Evolutionary conservation across 441 rosid genomes (phyloP).

Genomic region (Arabidopsis lyrata): DNA sequence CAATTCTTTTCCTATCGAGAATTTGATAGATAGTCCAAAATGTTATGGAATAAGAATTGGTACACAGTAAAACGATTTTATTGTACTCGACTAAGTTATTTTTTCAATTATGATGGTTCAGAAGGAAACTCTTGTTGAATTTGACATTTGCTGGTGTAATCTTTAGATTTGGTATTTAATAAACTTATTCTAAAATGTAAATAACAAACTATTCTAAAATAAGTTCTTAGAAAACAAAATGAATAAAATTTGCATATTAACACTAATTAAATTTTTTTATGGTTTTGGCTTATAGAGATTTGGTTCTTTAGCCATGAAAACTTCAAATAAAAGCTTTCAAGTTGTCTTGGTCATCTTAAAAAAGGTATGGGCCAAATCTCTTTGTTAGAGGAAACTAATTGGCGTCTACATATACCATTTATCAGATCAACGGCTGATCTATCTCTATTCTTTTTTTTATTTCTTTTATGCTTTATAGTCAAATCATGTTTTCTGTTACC

Average conservation of each 20-base stretch:
- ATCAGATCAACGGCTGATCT: background rate
- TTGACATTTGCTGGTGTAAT: background rate
- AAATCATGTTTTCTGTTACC: no score
- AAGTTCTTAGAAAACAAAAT: no score
- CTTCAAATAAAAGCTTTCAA: background rate
- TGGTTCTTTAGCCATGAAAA: background rate
- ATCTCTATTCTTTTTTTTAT: background rate
- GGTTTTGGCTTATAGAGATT: background rate
- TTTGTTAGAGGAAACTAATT: constrained; percentile 2
- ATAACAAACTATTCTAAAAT: background rate
- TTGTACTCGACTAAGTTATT: no score
- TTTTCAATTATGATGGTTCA: background rate
- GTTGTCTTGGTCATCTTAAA: background rate
- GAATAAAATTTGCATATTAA: no score
- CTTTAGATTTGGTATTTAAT: no score
- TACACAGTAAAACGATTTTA: no score
- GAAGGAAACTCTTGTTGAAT: background rate
- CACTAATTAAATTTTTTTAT: no score
- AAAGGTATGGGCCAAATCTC: background rate
- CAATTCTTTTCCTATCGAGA: no score
- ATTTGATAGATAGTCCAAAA: background rate
- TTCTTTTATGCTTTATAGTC: no score
- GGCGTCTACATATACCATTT: constrained; percentile 13
- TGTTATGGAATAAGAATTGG: background rate
- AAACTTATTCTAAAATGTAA: no score